A percentile compares a stretch with the other conserved stretches of the same genome.
Evolutionary conservation across 306 rosid species (phyloP).

Genomic region (Cicer cuneatum): DNA sequence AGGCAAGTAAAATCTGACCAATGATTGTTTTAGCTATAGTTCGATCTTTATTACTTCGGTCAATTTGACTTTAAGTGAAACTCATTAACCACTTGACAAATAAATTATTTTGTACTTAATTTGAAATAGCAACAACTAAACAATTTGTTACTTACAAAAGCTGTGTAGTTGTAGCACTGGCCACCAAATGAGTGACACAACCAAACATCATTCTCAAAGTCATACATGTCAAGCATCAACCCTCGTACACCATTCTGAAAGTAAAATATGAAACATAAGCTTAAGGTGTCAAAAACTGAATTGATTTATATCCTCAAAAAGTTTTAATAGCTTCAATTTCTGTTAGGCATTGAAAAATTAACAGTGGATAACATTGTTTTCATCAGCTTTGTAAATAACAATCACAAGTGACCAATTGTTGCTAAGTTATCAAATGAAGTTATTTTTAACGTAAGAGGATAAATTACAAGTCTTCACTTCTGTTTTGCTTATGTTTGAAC

Average conservation of each 20-base stretch:
- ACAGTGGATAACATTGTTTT: background rate
- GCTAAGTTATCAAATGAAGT: background rate
- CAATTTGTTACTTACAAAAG: slow-evolving; percentile 75
- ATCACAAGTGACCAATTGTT: slow-evolving; percentile 1
- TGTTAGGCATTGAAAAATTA: background rate
- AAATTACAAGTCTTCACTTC: slow-evolving; percentile 7
- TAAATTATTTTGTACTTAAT: slow-evolving; percentile 8
- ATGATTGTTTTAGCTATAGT: no score
- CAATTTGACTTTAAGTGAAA: no score
- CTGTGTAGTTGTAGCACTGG: slow-evolving; percentile 80
- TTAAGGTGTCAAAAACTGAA: slow-evolving; percentile 29
- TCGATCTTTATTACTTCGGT: no score
- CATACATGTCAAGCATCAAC: slow-evolving; percentile 92
- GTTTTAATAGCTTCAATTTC: background rate
- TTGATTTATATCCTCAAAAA: slow-evolving; percentile 1
- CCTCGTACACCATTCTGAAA: slow-evolving; percentile 89
- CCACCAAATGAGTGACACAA: slow-evolving; percentile 85
- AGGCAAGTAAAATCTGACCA: no score
- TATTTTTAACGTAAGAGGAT: slow-evolving; percentile 6
- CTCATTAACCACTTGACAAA: no score
- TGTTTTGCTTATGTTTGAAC: slow-evolving; percentile 11
- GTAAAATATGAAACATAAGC: slow-evolving; percentile 37
- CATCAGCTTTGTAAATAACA: background rate
- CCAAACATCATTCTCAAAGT: slow-evolving; percentile 83
- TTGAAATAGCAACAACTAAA: slow-evolving; percentile 25